These are phyloP conservation scores for Trypanosoma rangeli DNA, from an alignment of 208 protist species.

Conservation along the genomic window DNA sequence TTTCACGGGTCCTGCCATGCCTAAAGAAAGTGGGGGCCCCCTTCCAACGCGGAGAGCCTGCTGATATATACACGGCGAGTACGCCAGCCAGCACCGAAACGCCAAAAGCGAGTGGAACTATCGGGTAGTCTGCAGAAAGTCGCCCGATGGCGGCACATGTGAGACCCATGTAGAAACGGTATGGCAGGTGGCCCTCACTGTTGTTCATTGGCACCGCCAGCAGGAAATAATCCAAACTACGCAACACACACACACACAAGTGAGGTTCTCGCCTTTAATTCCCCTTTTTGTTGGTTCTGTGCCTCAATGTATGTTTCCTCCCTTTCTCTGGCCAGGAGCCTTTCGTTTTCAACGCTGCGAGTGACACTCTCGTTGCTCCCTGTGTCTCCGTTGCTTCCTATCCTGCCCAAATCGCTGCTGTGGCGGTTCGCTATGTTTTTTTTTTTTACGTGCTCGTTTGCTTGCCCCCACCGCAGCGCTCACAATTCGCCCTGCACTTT, in stretches of 20 bases:
- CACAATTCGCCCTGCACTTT: too few species aligned
- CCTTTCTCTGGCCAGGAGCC: too few species aligned
- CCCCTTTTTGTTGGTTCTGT: too few species aligned
- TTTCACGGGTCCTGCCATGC: neutral
- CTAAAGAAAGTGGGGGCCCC: conserved; percentile 12
- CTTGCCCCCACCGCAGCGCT: too few species aligned
- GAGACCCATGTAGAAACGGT: neutral
- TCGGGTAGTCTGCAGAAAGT: conserved; percentile 1
- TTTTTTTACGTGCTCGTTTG: too few species aligned
- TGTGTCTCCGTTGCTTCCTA: too few species aligned
- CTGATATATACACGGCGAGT: conserved; percentile 13
- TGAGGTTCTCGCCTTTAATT: neutral
- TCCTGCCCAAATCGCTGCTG: too few species aligned
- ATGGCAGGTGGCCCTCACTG: neutral
- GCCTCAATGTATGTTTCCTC: too few species aligned
- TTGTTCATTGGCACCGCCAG: neutral
- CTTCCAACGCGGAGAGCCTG: conserved; percentile 30
- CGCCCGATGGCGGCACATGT: neutral
- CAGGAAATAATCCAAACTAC: neutral
- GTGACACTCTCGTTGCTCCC: too few species aligned
- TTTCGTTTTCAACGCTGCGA: too few species aligned
- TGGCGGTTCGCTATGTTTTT: too few species aligned
- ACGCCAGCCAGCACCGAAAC: neutral
- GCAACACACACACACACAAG: neutral
- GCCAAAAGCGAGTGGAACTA: conserved; percentile 3